These are phyloP conservation scores for Glycyrrhiza uralensis DNA, from an alignment of 306 rosid species.

Conservation along the genomic window DNA sequence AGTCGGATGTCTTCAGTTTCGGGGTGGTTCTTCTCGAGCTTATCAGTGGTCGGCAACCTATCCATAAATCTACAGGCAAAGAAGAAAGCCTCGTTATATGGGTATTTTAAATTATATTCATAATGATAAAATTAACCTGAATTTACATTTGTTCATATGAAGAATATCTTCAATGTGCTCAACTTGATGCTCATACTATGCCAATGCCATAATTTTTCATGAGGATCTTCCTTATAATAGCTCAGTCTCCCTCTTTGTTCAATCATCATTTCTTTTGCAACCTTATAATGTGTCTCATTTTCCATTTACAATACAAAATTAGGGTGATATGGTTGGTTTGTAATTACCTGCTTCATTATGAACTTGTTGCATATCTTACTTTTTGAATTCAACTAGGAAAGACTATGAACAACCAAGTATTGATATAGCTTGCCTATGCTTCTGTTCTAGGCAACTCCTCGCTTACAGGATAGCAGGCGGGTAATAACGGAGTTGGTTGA, in stretches of 20 bases:
- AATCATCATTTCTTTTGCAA: neutral
- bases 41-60: slow-evolving; percentile 90
- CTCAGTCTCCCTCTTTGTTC: neutral
- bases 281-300: neutral
- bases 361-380: slow-evolving; percentile 19
- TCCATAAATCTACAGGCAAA: slow-evolving; percentile 60
- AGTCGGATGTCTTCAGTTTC: slow-evolving; percentile 94
- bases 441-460: slow-evolving; percentile 76
- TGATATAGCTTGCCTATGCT: slow-evolving; percentile 21
- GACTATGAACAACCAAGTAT: neutral
- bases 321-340: neutral
- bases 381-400: slow-evolving; percentile 5
- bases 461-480: slow-evolving; percentile 71
- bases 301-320: neutral
- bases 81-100: slow-evolving; percentile 98
- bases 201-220: neutral
- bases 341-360: neutral
- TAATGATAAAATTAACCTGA: slow-evolving; percentile 9
- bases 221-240: neutral
- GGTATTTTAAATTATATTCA: slow-evolving; percentile 42
- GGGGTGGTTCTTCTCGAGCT: slow-evolving; percentile 99
- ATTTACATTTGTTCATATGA: neutral
- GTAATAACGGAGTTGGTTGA: slow-evolving; percentile 72
- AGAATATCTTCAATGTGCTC: slow-evolving; percentile 3
- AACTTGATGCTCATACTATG: neutral